Base-by-base conservation (phyloP, 768 basidiomycete species). In the Ramaria rubella region DNA sequence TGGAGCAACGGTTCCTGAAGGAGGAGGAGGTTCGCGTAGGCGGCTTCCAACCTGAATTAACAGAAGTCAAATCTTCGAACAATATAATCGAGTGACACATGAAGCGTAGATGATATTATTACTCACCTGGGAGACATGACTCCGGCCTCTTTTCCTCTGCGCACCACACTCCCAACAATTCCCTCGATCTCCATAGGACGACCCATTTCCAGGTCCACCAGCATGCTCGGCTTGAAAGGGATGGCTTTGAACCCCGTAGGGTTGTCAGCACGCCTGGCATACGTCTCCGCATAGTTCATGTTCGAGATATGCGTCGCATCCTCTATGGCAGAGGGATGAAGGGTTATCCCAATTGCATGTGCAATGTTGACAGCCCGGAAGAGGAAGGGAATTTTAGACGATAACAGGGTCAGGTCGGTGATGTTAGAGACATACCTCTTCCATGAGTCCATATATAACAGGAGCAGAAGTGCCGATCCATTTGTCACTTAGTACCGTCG, bases 101-200 rank as follows among this genome's bases (percentile, higher is more conserved):
- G 19, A 45, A 21, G 19, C 19, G 7, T 9, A 5, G 4, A 48
- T 5, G 23, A 23, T 14, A 48, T 21, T 17, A 4, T n/a, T n/a
- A 50, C 45, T 12, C 8, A 46, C 49, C 49, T 50, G 3, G 54
- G 54, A 17, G 31, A 17, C 19, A n/a, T 1, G 17, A 55, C 26
- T 17, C 42, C 42, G 8, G 36, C 19, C 38, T 55, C 44, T 27
- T 29, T 55, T 4, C 27, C 54, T 30, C 17, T 23, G 15, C 38
- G 24, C 1, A 55, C 70, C 63, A 58, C 62, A 62, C 29, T 52
- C 4, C 66, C 64, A 5, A 74, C 60, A 40, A 74, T 74, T 17
- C 67, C 72, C 49, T 74, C 72, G 14, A 74, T 62, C 58, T 74
- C 73, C 64, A 73, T 69, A 14, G 72, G 72, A 33, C 70, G 61